Evolutionary conservation across 805 yeast genomes (phyloP).

Genomic region (Lachancea sp.): DNA sequence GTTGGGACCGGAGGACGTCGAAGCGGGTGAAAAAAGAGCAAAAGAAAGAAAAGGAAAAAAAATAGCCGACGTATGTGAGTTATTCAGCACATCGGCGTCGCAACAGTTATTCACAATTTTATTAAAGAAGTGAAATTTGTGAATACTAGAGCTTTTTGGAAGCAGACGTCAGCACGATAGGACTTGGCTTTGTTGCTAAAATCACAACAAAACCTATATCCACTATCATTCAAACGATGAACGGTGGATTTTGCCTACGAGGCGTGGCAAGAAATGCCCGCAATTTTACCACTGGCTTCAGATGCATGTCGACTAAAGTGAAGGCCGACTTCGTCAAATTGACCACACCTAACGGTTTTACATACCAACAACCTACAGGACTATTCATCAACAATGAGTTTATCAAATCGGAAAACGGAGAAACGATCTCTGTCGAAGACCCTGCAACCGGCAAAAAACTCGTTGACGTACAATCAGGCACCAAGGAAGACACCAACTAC

Average conservation of each 20-base stretch:
- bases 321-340: constrained; percentile 31
- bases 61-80: not conserved
- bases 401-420: constrained; percentile 47
- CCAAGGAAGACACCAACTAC: constrained; percentile 56
- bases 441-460: constrained; percentile 62
- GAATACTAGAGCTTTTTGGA: not conserved
- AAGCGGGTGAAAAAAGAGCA: not conserved
- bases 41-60: not conserved
- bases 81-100: not conserved
- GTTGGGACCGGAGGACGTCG: not conserved
- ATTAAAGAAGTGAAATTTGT: not conserved
- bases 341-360: constrained; percentile 57
- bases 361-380: constrained; percentile 78
- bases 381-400: constrained; percentile 84
- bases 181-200: no score
- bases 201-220: no score
- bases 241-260: not conserved
- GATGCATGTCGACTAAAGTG: constrained; percentile 1
- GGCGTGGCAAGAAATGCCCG: constrained; percentile 3
- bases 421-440: constrained; percentile 48
- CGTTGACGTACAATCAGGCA: constrained; percentile 51
- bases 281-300: not conserved
- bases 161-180: no score
- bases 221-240: not conserved
- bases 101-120: not conserved